phyloP scores from a whole-genome alignment of 2,329 filamentous ascomycete species.

The Stylonectria norvegica region DNA sequence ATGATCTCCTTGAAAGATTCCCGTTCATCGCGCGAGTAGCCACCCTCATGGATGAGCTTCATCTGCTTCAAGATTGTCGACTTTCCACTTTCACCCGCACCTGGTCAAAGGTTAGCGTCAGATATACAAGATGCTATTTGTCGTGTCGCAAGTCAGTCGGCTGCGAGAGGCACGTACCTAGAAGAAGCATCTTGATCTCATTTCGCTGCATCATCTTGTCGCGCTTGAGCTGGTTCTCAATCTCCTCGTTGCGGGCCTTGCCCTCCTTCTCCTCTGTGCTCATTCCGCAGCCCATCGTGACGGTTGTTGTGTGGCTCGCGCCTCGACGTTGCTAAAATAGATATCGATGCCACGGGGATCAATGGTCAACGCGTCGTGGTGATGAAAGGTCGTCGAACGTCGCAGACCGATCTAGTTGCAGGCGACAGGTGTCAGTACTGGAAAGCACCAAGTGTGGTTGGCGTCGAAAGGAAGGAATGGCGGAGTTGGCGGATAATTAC shows the following conservation, averaged over 20 bases:
- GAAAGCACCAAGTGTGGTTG: constrained; percentile 18
- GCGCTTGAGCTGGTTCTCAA: constrained; percentile 97
- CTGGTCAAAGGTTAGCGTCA: constrained; percentile 48
- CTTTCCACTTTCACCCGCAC: constrained; percentile 92
- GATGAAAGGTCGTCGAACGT: constrained; percentile 17
- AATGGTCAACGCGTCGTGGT: constrained; percentile 16
- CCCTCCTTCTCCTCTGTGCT: constrained; percentile 99
- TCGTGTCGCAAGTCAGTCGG: no score
- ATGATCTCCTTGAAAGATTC: constrained; percentile 70
- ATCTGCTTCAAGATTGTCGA: constrained; percentile 98
- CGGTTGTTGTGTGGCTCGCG: constrained; percentile 33
- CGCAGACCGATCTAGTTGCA: constrained; percentile 15
- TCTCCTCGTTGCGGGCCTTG: constrained; percentile 99
- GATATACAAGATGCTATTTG: no score
- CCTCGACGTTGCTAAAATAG: constrained; percentile 14
- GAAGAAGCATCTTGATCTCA: constrained; percentile 99
- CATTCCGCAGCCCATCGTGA: constrained; percentile 98
- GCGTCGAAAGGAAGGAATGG: constrained; percentile 18
- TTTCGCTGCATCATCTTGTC: constrained; percentile 99
- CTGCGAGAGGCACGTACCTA: constrained; percentile 58
- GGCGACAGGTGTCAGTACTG: constrained; percentile 12
- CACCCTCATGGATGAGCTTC: constrained; percentile 99
- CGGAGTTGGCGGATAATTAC: constrained; percentile 22
- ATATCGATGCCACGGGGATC: constrained; percentile 9
- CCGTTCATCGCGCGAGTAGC: constrained; percentile 87